Percentiles rank a stretch among this genome's conserved stretches.
Conservation (phyloP, 129 eudicot species). For the Scalesia atractyloides region DNA sequence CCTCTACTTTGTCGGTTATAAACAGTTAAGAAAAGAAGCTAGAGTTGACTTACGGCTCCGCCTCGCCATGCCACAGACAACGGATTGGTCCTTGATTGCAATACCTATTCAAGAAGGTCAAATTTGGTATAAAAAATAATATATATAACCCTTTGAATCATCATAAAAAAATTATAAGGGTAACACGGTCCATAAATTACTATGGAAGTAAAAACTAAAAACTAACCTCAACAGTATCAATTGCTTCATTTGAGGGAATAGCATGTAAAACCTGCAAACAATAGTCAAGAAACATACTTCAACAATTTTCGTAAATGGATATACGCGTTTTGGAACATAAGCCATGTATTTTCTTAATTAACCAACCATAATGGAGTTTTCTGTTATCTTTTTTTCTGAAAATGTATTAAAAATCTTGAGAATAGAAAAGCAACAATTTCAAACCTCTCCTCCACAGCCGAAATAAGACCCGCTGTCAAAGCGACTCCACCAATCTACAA, state of each 20-base stretch:
- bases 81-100: constrained; percentile 81
- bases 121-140: neutral
- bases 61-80: constrained; percentile 87
- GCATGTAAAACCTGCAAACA: constrained; percentile 78
- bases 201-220: too few relatives aligned
- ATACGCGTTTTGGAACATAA: neutral
- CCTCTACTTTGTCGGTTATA: neutral
- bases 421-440: constrained; percentile 19
- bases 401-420: neutral
- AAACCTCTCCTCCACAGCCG: constrained; percentile 96
- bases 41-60: constrained; percentile 76
- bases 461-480: constrained; percentile 75
- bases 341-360: too few relatives aligned
- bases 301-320: neutral
- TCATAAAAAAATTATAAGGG: too few relatives aligned
- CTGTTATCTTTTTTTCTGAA: neutral
- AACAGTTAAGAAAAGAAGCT: neutral
- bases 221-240: constrained; percentile 94
- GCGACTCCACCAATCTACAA: constrained; percentile 92
- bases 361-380: neutral
- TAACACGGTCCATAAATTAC: too few relatives aligned
- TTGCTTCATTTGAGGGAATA: constrained; percentile 95
- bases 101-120: constrained; percentile 47
- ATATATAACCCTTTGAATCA: constrained; percentile 1
- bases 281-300: neutral